A percentile compares a stretch with the other conserved stretches of the same genome.
Evolutionary conservation across 129 eudicot species (phyloP).

Genomic region (Dittrichia graveolens): DNA sequence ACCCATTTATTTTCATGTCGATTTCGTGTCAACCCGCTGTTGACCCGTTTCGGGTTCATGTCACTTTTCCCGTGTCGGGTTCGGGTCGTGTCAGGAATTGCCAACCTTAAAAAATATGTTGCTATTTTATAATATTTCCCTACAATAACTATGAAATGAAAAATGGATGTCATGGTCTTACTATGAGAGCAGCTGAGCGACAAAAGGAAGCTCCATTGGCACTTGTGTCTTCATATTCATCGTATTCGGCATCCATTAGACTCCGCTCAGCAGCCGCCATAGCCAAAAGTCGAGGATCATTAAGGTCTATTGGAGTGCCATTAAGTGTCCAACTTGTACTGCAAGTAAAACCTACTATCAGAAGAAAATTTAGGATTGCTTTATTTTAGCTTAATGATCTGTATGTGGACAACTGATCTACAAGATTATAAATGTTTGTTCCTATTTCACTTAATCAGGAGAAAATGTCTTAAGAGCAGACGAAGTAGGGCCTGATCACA

Average conservation of each 20-base stretch:
- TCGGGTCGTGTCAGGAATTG: too few relatives aligned
- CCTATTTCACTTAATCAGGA: too few relatives aligned
- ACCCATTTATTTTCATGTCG: too few relatives aligned
- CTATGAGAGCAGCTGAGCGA: constrained; percentile 44
- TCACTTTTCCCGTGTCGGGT: too few relatives aligned
- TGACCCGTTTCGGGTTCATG: too few relatives aligned
- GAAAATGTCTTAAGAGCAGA: too few relatives aligned
- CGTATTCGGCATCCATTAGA: constrained; percentile 37
- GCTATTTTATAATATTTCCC: background rate
- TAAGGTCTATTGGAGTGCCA: constrained; percentile 68
- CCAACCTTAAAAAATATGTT: background rate
- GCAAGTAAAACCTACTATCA: constrained; percentile 23
- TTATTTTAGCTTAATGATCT: too few relatives aligned
- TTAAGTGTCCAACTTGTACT: constrained; percentile 76
- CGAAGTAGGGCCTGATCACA: too few relatives aligned
- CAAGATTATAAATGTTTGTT: too few relatives aligned
- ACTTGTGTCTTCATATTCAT: constrained; percentile 36
- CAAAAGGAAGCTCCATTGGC: constrained; percentile 46
- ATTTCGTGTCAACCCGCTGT: too few relatives aligned
- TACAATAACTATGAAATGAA: background rate
- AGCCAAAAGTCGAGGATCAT: constrained; percentile 71
- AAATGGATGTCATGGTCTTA: background rate
- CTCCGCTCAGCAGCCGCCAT: constrained; percentile 78
- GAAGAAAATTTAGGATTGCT: background rate
- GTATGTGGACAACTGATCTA: too few relatives aligned